Base-by-base conservation (phyloP, 2,329 filamentous ascomycete species). In the Hypoxylon sp. region DNA sequence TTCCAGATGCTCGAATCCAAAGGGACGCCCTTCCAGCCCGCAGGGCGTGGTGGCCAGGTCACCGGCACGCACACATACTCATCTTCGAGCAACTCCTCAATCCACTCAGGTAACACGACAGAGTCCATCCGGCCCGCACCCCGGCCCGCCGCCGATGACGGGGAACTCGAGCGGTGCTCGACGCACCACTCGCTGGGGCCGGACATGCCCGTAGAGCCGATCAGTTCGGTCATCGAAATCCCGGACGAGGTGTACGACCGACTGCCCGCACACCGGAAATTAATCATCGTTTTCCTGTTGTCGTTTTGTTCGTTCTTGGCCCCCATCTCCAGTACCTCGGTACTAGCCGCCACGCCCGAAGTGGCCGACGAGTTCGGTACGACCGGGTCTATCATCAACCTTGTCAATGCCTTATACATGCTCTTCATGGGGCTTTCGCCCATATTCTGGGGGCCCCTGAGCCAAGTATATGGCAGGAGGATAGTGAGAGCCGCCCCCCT, bases 241-340 rank as follows among this genome's bases (percentile, higher is more conserved):
- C 80, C 81, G 11, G 85, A 88, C 71, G 81, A 82, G 54, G 76
- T 87, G n/a, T 95, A 93, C 79, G 84, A 89, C 71, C 84, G 84
- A 16, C 84, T 93, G 65, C 84, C 89, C 0, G 77, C 79, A 2
- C 78, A 80, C 14, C 85, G 89, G 40, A 96, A 95, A 77, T 74
- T 83, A 2, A 73, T 88, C 65, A 91, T 95, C 54, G 89, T 93
- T 14, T 80, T 82, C 8, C 84, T 93, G 4, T 79, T 94, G 54
- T 89, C 91, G 0, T 92, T 90, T 74, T 93, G 91, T 78, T 88
- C 89, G 24, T 93, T 95, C 68, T 81, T 95, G 45, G 89, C 92
- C 0, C 92, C 92, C 0, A 86, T 93, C 22, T 91, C 88, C 11
- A 92, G 88, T 38, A 94, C 91, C 0, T 89, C 89, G 0, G 87